phyloP scores from a whole-genome alignment of 192 early-diverging fungal species.

The Coemansia sp. region DNA sequence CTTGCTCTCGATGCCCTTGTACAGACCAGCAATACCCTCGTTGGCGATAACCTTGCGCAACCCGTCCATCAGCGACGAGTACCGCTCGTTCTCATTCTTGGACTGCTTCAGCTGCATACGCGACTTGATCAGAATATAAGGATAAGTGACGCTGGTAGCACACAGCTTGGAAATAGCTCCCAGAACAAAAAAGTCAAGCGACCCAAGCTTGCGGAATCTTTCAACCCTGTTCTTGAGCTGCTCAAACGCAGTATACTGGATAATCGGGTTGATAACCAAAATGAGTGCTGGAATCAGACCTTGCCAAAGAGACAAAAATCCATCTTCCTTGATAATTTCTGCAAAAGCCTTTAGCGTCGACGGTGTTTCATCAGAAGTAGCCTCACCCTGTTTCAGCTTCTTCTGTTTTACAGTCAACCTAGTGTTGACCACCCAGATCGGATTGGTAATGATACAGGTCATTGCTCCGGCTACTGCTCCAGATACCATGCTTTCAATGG shows the following conservation, averaged over 20 bases:
- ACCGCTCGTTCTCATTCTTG: slow-evolving; percentile 70
- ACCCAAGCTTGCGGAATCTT: slow-evolving; percentile 66
- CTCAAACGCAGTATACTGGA: slow-evolving; percentile 99
- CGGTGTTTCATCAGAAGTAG: slow-evolving; percentile 18
- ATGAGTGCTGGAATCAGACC: slow-evolving; percentile 94
- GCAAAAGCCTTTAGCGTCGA: slow-evolving; percentile 59
- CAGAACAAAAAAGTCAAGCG: slow-evolving; percentile 92
- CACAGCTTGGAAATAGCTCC: slow-evolving; percentile 94
- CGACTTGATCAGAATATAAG: slow-evolving; percentile 98
- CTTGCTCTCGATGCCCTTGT: slow-evolving; percentile 93
- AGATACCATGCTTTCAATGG: slow-evolving; percentile 88
- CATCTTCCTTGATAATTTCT: slow-evolving; percentile 87
- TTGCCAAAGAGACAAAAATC: slow-evolving; percentile 83
- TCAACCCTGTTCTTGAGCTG: slow-evolving; percentile 73
- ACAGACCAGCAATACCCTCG: slow-evolving; percentile 88
- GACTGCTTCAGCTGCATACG: slow-evolving; percentile 96
- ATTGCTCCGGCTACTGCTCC: slow-evolving; percentile 86
- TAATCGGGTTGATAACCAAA: slow-evolving; percentile 98
- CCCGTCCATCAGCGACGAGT: slow-evolving; percentile 82
- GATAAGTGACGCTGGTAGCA: slow-evolving; percentile 95
- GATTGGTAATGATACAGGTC: slow-evolving; percentile 89
- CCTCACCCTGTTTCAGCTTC: slow-evolving; percentile 58
- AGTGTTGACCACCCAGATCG: slow-evolving; percentile 99
- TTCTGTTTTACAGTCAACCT: slow-evolving; percentile 78
- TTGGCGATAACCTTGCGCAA: slow-evolving; percentile 86